These are phyloP conservation scores for Piloderma croceum DNA, from an alignment of 768 basidiomycete genomes.

Conservation along the genomic window DNA sequence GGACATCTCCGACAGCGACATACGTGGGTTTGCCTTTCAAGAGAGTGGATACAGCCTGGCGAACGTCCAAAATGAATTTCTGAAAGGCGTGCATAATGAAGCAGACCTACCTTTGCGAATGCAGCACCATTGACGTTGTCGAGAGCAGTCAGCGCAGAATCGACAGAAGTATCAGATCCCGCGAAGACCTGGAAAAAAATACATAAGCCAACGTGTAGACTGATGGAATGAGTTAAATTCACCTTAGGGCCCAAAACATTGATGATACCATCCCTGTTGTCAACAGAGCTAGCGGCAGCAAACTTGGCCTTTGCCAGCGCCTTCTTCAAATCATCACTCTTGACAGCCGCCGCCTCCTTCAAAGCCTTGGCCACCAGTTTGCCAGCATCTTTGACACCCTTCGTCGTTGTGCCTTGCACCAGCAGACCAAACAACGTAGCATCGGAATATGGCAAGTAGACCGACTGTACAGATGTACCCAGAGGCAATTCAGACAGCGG, in stretches of 20 bases:
- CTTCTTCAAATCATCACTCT: conserved; percentile 65
- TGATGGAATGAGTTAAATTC: conserved; percentile 16
- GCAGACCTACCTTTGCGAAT: conserved; percentile 60
- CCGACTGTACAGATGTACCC: conserved; percentile 60
- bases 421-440: conserved; percentile 82
- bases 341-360: conserved; percentile 45
- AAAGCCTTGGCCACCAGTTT: conserved; percentile 65
- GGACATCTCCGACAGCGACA: conserved; percentile 78
- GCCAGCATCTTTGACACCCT: conserved; percentile 61
- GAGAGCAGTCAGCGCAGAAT: conserved; percentile 58
- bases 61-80: conserved; percentile 1
- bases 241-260: conserved; percentile 63
- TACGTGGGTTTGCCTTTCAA: conserved; percentile 77
- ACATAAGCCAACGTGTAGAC: too few species aligned
- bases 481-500: conserved; percentile 59
- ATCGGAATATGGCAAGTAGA: conserved; percentile 88
- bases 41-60: conserved; percentile 59
- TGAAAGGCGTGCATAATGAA: conserved; percentile 1
- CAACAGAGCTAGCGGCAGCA: conserved; percentile 60
- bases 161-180: conserved; percentile 46
- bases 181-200: conserved; percentile 52
- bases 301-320: conserved; percentile 91
- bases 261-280: conserved; percentile 65
- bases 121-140: conserved; percentile 62
- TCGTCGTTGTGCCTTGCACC: conserved; percentile 61